These are phyloP conservation scores for Plasmodium chabaudi DNA, from an alignment of 169 alveolate species.

Conservation along the genomic window DNA sequence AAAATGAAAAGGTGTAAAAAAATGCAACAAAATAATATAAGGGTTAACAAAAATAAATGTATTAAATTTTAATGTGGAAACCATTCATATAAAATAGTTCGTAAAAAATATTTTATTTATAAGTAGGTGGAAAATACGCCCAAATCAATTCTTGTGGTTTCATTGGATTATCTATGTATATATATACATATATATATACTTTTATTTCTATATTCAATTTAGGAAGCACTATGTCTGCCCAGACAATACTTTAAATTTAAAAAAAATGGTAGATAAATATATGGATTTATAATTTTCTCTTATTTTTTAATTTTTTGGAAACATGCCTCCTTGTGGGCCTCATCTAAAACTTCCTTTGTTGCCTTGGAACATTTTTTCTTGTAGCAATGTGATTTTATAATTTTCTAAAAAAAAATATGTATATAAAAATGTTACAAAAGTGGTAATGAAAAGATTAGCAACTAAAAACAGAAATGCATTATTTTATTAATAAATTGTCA, in stretches of 20 bases:
- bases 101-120: too few relatives aligned
- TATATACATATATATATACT: too few relatives aligned
- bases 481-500: too few relatives aligned
- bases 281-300: not conserved
- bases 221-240: too few relatives aligned
- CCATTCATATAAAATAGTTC: too few relatives aligned
- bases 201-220: too few relatives aligned
- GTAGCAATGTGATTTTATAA: slow-evolving; percentile 61
- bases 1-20: not conserved
- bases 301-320: slow-evolving; percentile 30
- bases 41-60: not conserved
- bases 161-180: too few relatives aligned
- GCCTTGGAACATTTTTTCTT: slow-evolving; percentile 62
- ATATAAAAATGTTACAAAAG: not conserved
- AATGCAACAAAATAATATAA: not conserved
- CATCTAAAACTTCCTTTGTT: slow-evolving; percentile 71
- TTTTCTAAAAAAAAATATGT: slow-evolving; percentile 38
- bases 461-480: not conserved
- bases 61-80: not conserved
- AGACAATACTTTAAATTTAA: too few relatives aligned
- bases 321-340: slow-evolving; percentile 75
- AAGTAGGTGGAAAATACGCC: too few relatives aligned
- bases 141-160: too few relatives aligned
- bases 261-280: too few relatives aligned
- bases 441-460: not conserved